Base-by-base conservation (phyloP, 805 yeast genomes). In the Yarrowia keelungensis region DNA sequence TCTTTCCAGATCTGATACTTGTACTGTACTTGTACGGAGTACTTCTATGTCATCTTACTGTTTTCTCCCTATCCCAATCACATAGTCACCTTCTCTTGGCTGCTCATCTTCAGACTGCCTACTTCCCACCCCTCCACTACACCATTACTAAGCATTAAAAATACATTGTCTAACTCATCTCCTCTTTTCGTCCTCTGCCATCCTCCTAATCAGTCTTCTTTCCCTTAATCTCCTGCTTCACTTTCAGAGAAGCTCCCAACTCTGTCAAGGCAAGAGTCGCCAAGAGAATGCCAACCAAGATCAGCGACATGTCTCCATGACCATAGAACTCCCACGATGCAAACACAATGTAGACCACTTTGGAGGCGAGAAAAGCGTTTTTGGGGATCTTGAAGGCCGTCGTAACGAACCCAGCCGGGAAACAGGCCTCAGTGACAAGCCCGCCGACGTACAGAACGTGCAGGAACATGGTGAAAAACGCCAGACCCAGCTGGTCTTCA, bases 291-390 rank as follows among this genome's bases (percentile, higher is more conserved):
- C 47, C 62, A 15, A 26, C 38, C 38, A 56, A 15, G 8, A 12
- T 2, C 14, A 41, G 39, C 2, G 62, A 41, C 3, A 15, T 16
- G 47, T 22, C 39, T 5, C 47, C 47, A 26, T 56, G 47, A 26
- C 62, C 62, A 2, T 47, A 56, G 26, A 56, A 56, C 38, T 41
- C 47, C 62, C 62, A 56, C 10, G 47, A 22, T 2, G 62, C 36
- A 10, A 56, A 26, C 8, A 8, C 22, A 2, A n/a, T 14, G 62
- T 56, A 56, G n/a, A 26, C 62, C 14, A 56, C 11, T 22, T 56
- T 56, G 47, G 8, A 7, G 39, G 39, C 62, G 8, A 41, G 22
- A 5, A 56, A 56, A 5, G 26, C 22, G 15, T 19, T 14, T 14
- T 5, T 14, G 11, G 62, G 47, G 1, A 56, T 5, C 26, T 36